Percentiles rank a stretch among this genome's conserved stretches.
phyloP scores from a whole-genome alignment of 2,329 filamentous ascomycete genomes.

The Leptographium galeiforme region DNA sequence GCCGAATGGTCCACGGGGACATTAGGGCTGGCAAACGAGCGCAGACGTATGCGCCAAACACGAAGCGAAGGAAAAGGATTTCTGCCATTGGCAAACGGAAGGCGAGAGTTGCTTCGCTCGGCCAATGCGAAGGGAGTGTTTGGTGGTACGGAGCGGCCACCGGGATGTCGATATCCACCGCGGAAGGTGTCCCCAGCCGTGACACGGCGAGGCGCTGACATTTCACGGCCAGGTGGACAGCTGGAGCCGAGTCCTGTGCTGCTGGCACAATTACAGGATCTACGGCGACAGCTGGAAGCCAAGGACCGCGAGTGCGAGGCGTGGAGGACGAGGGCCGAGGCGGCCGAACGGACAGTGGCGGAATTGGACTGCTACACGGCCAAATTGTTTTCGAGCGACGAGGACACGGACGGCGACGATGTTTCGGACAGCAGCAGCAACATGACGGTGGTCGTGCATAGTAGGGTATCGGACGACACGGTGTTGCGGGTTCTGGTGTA shows the following conservation, averaged over 20 bases:
- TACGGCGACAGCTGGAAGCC: conserved; percentile 32
- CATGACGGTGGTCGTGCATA: conserved; percentile 3
- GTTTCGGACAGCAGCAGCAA: conserved; percentile 5
- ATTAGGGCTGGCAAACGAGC: background rate
- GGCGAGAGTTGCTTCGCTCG: no score
- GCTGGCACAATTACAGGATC: conserved; percentile 32
- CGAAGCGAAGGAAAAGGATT: conserved; percentile 4
- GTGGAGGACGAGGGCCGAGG: conserved; percentile 43
- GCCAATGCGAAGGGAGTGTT: background rate
- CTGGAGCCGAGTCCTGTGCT: conserved; percentile 22
- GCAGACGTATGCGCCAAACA: conserved; percentile 3
- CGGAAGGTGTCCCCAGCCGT: background rate
- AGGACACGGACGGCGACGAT: conserved; percentile 2
- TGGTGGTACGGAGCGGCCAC: background rate
- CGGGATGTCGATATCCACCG: background rate
- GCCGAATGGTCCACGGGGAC: background rate
- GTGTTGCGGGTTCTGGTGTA: background rate
- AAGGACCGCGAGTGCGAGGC: conserved; percentile 27
- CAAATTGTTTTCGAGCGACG: background rate
- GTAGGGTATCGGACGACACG: background rate
- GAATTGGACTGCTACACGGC: conserved; percentile 19
- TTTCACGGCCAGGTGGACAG: background rate
- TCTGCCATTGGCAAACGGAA: no score
- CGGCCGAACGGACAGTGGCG: conserved; percentile 38
- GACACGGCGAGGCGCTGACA: background rate